Conservation (phyloP, 352 stramenopile genomes). For the Pythium monospermum region DNA sequence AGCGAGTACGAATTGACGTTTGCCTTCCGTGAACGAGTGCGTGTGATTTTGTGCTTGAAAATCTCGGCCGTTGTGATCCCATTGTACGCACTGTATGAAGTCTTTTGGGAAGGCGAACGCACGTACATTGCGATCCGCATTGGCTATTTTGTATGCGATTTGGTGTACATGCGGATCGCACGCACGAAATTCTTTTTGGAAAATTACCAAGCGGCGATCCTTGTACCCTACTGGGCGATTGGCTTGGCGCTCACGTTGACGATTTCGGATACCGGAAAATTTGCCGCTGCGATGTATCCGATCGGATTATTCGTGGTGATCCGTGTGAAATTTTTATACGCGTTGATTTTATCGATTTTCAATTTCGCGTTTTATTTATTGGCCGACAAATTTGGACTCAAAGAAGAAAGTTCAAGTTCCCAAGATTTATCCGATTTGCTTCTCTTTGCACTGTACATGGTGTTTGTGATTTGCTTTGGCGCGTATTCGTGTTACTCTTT, state of each 20-base stretch:
- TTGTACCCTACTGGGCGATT: slow-evolving; percentile 60
- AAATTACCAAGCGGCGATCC: slow-evolving; percentile 69
- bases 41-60: slow-evolving; percentile 68
- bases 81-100: slow-evolving; percentile 66
- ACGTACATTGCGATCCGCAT: slow-evolving; percentile 64
- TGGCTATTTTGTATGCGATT: slow-evolving; percentile 61
- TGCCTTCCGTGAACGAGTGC: slow-evolving; percentile 53
- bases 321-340: slow-evolving; percentile 82
- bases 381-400: slow-evolving; percentile 44
- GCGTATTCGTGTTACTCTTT: slow-evolving; percentile 77
- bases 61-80: slow-evolving; percentile 68
- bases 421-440: slow-evolving; percentile 41
- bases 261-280: slow-evolving; percentile 81
- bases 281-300: slow-evolving; percentile 73
- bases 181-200: slow-evolving; percentile 66
- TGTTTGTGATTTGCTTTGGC: slow-evolving; percentile 70
- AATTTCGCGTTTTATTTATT: slow-evolving; percentile 80
- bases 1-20: slow-evolving; percentile 73
- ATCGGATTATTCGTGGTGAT: slow-evolving; percentile 80
- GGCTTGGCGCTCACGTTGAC: slow-evolving; percentile 77
- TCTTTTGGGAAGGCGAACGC: slow-evolving; percentile 52
- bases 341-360: slow-evolving; percentile 64
- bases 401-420: slow-evolving; percentile 16
- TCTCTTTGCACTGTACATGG: slow-evolving; percentile 68
- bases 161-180: slow-evolving; percentile 66